Base-by-base conservation (phyloP, 1,284 basidiomycete species). In the Rhodotorula sp. region DNA sequence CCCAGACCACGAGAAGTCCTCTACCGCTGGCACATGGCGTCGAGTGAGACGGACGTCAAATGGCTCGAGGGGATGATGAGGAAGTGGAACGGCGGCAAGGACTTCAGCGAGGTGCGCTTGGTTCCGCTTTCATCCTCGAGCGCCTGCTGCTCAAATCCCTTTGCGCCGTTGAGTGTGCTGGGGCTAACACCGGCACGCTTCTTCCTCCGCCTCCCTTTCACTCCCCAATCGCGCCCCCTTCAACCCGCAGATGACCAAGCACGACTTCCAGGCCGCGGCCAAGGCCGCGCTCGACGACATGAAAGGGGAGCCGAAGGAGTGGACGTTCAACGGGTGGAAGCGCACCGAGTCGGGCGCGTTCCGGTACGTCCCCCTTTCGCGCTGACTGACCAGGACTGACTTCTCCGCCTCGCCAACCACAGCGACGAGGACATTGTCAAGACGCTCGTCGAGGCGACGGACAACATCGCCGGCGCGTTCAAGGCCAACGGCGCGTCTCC, bases 391-490 rank as follows among this genome's bases (percentile, higher is more conserved):
- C 17, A 21, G n/a, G 19, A 25, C 29, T 39, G 44, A 32, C 25
- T 1, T 34, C 1, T 25, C 5, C 10, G n/a, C n/a, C 19, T 3
- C 32, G 5, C 50, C 9, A 29, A 12, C 10, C n/a, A 29, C 63
- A 86, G 85, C 48, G 90, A 94, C 79, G 85, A 85, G 13, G 88
- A 90, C 67, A 84, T 95, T 27, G 91, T 91, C n/a, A 56, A 82
- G 3, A 81, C 90, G 66, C 79, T 93, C n/a, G 86, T 89, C 67
- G 82, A 88, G 73, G 87, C 90, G 8, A 91, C 89, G 0, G 87
- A 88, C 71, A 85, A 89, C 69, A 87, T 90, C 36, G 92, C 91
- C 13, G 88, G 84, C 56, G 86, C 89, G 22, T 94, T 94, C 84
- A 84, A 88, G 67, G 92, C 92, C 44, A 87, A 90, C 44, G 87